Conservation (phyloP, 495 filamentous ascomycete species). For the Parmelia sp. region DNA sequence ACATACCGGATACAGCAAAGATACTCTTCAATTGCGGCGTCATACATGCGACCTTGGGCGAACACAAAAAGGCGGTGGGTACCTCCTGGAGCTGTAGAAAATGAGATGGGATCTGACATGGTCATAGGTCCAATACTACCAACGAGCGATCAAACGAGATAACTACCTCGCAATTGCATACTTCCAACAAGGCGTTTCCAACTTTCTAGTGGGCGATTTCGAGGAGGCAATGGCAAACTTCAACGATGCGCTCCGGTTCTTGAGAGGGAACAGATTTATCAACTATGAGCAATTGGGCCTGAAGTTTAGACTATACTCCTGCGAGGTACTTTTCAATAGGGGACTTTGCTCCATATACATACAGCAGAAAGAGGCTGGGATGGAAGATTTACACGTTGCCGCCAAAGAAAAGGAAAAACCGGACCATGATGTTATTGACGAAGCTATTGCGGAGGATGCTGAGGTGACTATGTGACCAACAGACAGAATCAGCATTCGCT, state of each 20-base stretch:
- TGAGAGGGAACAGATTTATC: slow-evolving; percentile 93
- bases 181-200: slow-evolving; percentile 97
- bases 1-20: slow-evolving; percentile 92
- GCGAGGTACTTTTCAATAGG: slow-evolving; percentile 96
- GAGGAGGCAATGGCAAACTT: slow-evolving; percentile 97
- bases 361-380: slow-evolving; percentile 78
- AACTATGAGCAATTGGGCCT: slow-evolving; percentile 97
- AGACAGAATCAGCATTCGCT: slow-evolving; percentile 9
- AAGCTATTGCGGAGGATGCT: slow-evolving; percentile 87
- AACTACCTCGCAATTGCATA: slow-evolving; percentile 96
- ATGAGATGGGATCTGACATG: slow-evolving; percentile 13
- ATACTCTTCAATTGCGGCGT: slow-evolving; percentile 99
- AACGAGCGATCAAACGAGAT: slow-evolving; percentile 80
- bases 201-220: slow-evolving; percentile 95
- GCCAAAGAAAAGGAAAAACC: slow-evolving; percentile 94
- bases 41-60: slow-evolving; percentile 94
- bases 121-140: slow-evolving; percentile 83
- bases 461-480: slow-evolving; percentile 53
- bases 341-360: slow-evolving; percentile 97
- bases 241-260: slow-evolving; percentile 93
- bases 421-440: slow-evolving; percentile 96
- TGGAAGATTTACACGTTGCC: slow-evolving; percentile 86
- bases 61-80: slow-evolving; percentile 90
- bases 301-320: slow-evolving; percentile 93
- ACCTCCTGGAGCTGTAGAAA: background rate